Evolutionary conservation across 1,284 basidiomycete genomes (phyloP), one percentile per base, ranked within the genome.

Genomic region (Vanrija humicola): DNA sequence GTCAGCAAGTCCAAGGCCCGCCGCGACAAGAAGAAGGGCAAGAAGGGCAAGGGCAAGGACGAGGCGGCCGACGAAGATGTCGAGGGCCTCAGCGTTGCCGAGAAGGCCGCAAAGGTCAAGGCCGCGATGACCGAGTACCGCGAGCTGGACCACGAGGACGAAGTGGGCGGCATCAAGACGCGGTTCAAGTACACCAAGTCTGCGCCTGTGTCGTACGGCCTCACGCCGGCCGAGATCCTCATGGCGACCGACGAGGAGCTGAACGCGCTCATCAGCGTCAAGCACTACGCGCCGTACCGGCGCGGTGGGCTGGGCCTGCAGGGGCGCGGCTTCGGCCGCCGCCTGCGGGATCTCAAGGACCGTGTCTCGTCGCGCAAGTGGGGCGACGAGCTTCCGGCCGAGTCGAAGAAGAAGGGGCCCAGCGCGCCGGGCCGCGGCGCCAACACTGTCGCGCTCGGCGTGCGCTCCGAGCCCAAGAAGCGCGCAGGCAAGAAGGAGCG

Each of bases 231-330:
- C 2, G 95, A 99, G 70, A 93, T 98, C 62, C 81, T 99, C 19
- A 81, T 93, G 65, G 93, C 96, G 4, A 91, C 88, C 16, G 95
- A 99, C 75, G 82, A 85, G 47, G 94, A 98, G 70, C 82, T 98
- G 48, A 98, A 98, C 77, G 82, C 88, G 55, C 90, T 91, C 68
- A 84, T 96, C 69, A 84, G 87, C 38, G 78, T 98, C 65, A 94
- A 90, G 79, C 88, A 89, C 70, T 82, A 92, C 58, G 94, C 94
- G 21, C 92, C 95, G 3, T 98, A 97, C 74, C 84, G 89, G n/a
- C 73, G 75, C 21, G 74, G 77, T 15, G 68, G 73, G 42, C 68
- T 72, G n/a, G 77, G 77, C 6, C 62, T 68, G 25, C 67, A 75
- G 43, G 65, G 81, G 71, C 59, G 90, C 82, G 87, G 89, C n/a